Evolutionary conservation across 129 eudicot genomes (phyloP), one percentile per base, ranked within the genome.

Genomic region (Helianthus annuus): DNA sequence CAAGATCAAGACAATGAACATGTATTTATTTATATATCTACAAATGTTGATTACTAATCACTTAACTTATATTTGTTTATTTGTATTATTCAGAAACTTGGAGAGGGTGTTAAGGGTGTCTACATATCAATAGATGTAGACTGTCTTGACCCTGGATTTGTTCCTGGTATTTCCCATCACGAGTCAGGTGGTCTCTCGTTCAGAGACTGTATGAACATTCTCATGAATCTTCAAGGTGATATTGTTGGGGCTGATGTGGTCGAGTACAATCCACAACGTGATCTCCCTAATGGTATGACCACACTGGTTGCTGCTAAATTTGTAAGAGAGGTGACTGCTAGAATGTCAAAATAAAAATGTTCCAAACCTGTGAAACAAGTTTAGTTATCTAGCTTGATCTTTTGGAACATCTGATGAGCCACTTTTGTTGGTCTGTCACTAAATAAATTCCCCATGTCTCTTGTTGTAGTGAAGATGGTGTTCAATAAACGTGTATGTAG

Each of bases 281-380:
- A 93, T 78, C 90, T 96, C 32, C 97, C 87, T 69, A 97, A 93
- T 75, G 97, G 96, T 8, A 93, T 90, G 98, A 90, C 98, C 6
- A 97, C 96, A 22, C 90, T 93, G 98, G 98, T 93, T 79, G 98
- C 98, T 66, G 98, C 96, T 39, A 93, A 93, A 63, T 76, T 93
- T 59, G 98, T 90, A 32, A 78, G 98, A 77, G 98, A 93, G 82
- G 73, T 93, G 57, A 87, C 98, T 58, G 98, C 98, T 19, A 93
- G 80, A 76, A 89, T 93, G 36, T 89, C 98, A 40, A 93, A 93
- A 60, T 93, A 34, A 42, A 83, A 34, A 54, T 24, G 45, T 56
- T 54, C 59, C 65, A 67, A 44, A 75, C 44, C 36, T 58, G 38
- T 73, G 70, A 29, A 17, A 73, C 38, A 8, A 0, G 64, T 75